These are phyloP conservation scores for Talaromyces rugulosus DNA, from an alignment of 2,329 filamentous ascomycete genomes.

Conservation along the genomic window DNA sequence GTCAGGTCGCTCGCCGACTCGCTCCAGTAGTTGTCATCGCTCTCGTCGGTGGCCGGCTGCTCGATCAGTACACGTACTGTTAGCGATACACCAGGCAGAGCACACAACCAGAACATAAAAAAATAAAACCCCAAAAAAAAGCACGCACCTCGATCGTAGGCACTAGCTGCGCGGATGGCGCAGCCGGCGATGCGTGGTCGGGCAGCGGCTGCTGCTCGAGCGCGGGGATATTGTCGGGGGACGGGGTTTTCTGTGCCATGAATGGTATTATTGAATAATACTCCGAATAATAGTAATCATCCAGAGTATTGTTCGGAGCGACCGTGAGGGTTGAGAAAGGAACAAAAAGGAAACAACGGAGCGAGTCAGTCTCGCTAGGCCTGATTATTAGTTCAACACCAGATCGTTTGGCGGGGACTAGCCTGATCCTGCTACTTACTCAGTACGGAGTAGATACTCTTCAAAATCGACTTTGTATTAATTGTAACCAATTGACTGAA, in stretches of 20 bases:
- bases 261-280: background rate
- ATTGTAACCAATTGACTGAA: too few relatives aligned
- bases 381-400: background rate
- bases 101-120: too few relatives aligned
- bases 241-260: background rate
- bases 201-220: background rate
- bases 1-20: conserved; percentile 17
- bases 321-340: too few relatives aligned
- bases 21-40: conserved; percentile 10
- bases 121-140: background rate
- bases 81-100: too few relatives aligned
- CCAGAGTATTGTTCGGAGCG: background rate
- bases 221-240: background rate
- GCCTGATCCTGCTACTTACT: too few relatives aligned
- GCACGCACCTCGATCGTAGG: background rate
- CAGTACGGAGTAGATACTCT: too few relatives aligned
- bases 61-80: background rate
- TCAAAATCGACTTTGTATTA: too few relatives aligned
- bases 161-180: background rate
- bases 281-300: background rate
- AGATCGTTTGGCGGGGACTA: too few relatives aligned
- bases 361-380: background rate
- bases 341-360: background rate
- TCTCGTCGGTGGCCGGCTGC: background rate
- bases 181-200: background rate